Conservation (phyloP, 192 early-diverging fungal species). For the Backusella psychrophila region DNA sequence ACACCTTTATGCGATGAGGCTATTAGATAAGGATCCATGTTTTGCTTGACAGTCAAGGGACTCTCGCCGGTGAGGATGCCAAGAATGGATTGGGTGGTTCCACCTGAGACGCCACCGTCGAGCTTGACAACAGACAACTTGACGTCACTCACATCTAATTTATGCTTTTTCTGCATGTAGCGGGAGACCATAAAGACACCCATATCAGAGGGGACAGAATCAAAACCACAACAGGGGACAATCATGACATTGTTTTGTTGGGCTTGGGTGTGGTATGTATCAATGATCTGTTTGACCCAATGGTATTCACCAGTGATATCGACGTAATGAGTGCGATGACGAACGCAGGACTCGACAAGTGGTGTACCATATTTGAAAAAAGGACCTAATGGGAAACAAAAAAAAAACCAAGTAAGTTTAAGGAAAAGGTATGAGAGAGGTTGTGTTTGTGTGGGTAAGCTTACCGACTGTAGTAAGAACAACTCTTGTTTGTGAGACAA, state of each 20-base stretch:
- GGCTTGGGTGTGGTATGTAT: conserved; percentile 68
- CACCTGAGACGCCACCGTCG: conserved; percentile 63
- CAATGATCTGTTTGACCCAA: conserved; percentile 63
- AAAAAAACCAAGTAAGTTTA: neutral
- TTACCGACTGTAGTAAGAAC: conserved; percentile 76
- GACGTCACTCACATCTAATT: conserved; percentile 47
- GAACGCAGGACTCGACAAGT: conserved; percentile 69
- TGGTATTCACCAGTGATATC: conserved; percentile 83
- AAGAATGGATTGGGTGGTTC: conserved; percentile 50
- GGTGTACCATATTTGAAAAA: conserved; percentile 69
- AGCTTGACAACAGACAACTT: conserved; percentile 56
- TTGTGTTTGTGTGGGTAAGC: neutral
- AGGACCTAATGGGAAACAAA: conserved; percentile 40
- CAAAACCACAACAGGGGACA: conserved; percentile 84
- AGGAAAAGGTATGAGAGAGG: neutral
- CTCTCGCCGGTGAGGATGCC: neutral
- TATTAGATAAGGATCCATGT: conserved; percentile 24
- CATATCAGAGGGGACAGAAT: conserved; percentile 87
- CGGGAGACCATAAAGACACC: conserved; percentile 64
- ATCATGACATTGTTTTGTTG: conserved; percentile 61
- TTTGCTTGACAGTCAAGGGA: neutral
- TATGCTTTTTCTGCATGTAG: neutral
- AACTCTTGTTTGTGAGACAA: conserved; percentile 63
- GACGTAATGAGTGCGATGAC: conserved; percentile 75
- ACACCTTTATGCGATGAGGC: conserved; percentile 24